Evolutionary conservation across 371 early-diverging fungal genomes (phyloP).

Genomic region (Mucor indicus): DNA sequence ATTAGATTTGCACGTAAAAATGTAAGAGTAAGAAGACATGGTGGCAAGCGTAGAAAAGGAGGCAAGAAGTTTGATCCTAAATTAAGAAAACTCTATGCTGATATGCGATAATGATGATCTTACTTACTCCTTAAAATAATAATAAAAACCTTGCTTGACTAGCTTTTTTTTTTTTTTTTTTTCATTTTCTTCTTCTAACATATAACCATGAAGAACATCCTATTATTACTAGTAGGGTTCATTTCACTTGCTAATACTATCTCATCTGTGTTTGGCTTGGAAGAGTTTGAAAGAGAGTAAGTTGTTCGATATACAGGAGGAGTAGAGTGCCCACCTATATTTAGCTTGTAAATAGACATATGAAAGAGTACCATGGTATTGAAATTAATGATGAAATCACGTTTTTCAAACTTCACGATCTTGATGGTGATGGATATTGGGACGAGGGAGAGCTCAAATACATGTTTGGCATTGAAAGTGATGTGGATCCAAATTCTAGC

Average conservation of each 20-base stretch:
- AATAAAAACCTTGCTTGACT: constrained; percentile 1
- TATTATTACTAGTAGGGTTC: background rate
- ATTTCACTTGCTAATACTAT: background rate
- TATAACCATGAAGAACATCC: background rate
- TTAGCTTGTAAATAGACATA: too few relatives aligned
- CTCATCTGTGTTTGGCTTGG: background rate
- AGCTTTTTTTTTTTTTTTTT: background rate
- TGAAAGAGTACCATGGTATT: constrained; percentile 34
- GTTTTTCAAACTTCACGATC: constrained; percentile 41
- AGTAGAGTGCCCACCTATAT: too few relatives aligned
- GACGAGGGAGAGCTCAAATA: constrained; percentile 26
- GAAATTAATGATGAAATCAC: constrained; percentile 36
- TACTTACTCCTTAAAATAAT: too few relatives aligned
- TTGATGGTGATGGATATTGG: constrained; percentile 37
- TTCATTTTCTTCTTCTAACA: background rate
- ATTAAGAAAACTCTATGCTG: constrained; percentile 17
- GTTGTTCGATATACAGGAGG: background rate
- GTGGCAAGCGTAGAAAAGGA: constrained; percentile 8
- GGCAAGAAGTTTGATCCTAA: constrained; percentile 20
- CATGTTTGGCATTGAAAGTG: constrained; percentile 37
- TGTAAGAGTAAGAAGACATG: constrained; percentile 11
- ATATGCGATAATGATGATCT: constrained; percentile 22
- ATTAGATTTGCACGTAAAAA: constrained; percentile 21
- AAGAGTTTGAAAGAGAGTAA: constrained; percentile 15
- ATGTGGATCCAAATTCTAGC: constrained; percentile 29